These are phyloP conservation scores for Pterulicium gracile DNA, from an alignment of 1,284 basidiomycete species.

Conservation along the genomic window DNA sequence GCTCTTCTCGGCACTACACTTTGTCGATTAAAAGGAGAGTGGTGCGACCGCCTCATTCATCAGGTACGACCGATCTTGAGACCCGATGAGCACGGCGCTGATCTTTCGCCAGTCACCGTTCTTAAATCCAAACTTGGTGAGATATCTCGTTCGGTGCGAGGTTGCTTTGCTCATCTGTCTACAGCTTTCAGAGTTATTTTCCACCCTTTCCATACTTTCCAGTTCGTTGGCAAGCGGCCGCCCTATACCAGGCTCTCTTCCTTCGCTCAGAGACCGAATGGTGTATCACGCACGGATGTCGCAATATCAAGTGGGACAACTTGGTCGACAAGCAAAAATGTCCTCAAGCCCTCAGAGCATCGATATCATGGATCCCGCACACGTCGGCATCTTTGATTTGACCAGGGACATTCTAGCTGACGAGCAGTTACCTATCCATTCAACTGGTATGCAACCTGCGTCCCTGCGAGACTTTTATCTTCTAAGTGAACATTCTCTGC, in stretches of 20 bases:
- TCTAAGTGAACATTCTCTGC: background rate
- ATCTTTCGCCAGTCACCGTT: background rate
- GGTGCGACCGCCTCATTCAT: conserved; percentile 30
- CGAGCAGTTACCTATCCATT: background rate
- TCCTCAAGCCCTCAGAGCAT: background rate
- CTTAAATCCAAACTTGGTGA: background rate
- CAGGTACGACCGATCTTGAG: conserved; percentile 16
- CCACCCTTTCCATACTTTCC: background rate
- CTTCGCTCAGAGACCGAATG: background rate
- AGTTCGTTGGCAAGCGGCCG: background rate
- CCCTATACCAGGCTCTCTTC: background rate
- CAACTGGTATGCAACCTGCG: background rate
- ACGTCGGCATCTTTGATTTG: background rate
- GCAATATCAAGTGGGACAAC: too few species aligned
- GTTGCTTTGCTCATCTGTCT: background rate
- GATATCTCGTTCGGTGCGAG: background rate
- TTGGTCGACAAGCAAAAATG: background rate
- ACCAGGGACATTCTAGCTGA: background rate
- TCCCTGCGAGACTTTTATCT: background rate
- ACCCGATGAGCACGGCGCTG: background rate
- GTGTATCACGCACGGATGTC: background rate
- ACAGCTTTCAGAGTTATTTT: background rate
- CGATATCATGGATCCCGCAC: background rate
- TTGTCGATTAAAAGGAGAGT: conserved; percentile 25
- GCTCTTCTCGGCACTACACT: conserved; percentile 25